phyloP scores from a whole-genome alignment of 305 asterid genomes.

The Rubia tinctorum region DNA sequence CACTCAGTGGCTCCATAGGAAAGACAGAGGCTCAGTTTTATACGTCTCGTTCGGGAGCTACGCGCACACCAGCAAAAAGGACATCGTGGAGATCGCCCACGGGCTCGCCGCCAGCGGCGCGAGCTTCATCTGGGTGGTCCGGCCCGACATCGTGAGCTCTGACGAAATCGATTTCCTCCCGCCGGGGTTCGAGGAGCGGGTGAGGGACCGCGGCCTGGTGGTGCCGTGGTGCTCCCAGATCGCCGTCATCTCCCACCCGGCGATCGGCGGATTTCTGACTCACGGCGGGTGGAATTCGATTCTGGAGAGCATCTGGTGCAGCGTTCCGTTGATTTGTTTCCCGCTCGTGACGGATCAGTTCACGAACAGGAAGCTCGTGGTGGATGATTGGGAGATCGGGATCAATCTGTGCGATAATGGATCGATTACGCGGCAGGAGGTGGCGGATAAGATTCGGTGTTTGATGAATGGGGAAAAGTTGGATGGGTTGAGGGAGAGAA shows the following conservation, averaged over 20 bases:
- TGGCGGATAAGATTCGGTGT: slow-evolving; percentile 38
- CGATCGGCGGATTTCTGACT: slow-evolving; percentile 71
- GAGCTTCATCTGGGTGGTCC: slow-evolving; percentile 66
- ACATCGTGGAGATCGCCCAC: slow-evolving; percentile 57
- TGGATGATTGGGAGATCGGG: slow-evolving; percentile 80
- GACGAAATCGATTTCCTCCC: slow-evolving; percentile 53
- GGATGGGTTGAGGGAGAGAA: slow-evolving; percentile 38
- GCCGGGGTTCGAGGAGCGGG: slow-evolving; percentile 35
- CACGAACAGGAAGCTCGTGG: slow-evolving; percentile 70
- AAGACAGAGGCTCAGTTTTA: slow-evolving; percentile 58
- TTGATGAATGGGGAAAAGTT: slow-evolving; percentile 44
- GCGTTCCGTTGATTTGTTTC: slow-evolving; percentile 60
- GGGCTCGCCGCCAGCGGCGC: slow-evolving; percentile 58
- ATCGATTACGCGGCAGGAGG: slow-evolving; percentile 42
- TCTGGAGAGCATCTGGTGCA: slow-evolving; percentile 68
- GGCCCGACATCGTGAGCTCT: slow-evolving; percentile 73
- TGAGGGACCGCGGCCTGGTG: slow-evolving; percentile 52
- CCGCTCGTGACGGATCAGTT: slow-evolving; percentile 74
- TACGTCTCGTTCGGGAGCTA: slow-evolving; percentile 84
- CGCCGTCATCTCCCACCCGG: slow-evolving; percentile 63
- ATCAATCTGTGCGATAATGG: slow-evolving; percentile 48
- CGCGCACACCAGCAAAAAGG: slow-evolving; percentile 52
- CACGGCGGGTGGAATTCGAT: slow-evolving; percentile 94
- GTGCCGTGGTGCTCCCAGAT: slow-evolving; percentile 73
- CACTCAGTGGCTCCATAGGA: slow-evolving; percentile 59